Evolutionary conservation across 176 grass and related monocot species (phyloP).

Genomic region (Juncus inflexus): DNA sequence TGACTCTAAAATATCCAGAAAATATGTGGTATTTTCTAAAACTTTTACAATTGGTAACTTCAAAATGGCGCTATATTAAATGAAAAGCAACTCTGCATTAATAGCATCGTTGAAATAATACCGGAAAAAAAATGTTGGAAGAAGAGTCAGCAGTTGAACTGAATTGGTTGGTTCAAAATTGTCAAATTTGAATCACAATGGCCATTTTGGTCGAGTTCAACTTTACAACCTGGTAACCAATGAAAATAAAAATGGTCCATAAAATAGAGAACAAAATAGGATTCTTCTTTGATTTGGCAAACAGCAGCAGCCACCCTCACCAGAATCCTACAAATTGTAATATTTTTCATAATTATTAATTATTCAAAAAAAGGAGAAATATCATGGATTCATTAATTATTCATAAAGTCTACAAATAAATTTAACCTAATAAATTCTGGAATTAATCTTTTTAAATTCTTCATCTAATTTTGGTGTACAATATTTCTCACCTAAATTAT

Average conservation of each 20-base stretch:
- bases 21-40: no score
- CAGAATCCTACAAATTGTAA: not conserved
- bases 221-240: constrained; percentile 21
- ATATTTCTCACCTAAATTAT: no score
- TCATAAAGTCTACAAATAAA: no score
- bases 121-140: not conserved
- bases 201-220: constrained; percentile 16
- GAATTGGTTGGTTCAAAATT: constrained; percentile 14
- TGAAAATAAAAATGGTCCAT: not conserved
- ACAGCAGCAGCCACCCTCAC: constrained; percentile 15
- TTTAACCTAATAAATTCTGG: no score
- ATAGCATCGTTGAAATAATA: no score
- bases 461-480: no score
- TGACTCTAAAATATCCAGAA: no score
- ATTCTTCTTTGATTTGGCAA: constrained; percentile 10
- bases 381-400: no score
- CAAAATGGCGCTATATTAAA: not conserved
- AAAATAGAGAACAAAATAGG: not conserved
- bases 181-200: constrained; percentile 10
- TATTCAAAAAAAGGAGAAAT: no score
- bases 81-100: not conserved
- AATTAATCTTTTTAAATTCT: no score
- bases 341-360: no score
- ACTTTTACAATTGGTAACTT: not conserved
- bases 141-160: not conserved